A percentile compares a stretch with the other conserved stretches of the same genome.
Conservation (phyloP, 495 filamentous ascomycete species). For the Penicillium simplicissimum region DNA sequence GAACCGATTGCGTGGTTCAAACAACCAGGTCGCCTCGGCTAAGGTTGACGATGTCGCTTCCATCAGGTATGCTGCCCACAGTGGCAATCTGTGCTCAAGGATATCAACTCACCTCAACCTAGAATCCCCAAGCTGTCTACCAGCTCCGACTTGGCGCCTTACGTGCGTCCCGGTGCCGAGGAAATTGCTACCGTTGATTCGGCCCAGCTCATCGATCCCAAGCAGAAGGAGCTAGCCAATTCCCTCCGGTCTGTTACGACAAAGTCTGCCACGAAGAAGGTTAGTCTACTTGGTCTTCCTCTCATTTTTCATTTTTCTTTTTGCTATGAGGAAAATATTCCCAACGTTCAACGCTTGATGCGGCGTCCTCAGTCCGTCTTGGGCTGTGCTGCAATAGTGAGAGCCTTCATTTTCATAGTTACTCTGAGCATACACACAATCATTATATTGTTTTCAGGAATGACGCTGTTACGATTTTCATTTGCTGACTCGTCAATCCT, state of each 20-base stretch:
- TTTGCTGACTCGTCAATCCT: slow-evolving; percentile 30
- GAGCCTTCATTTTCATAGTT: slow-evolving; percentile 91
- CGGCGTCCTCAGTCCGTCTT: slow-evolving; percentile 70
- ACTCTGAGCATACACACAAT: slow-evolving; percentile 73
- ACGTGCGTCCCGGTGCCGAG: slow-evolving; percentile 47
- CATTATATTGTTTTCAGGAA: slow-evolving; percentile 7
- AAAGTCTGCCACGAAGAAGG: slow-evolving; percentile 39
- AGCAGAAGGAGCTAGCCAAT: slow-evolving; percentile 46
- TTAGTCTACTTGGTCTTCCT: slow-evolving; percentile 33
- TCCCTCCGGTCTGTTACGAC: slow-evolving; percentile 43
- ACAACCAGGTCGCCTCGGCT: slow-evolving; percentile 11
- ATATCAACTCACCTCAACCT: not conserved
- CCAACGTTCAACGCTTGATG: slow-evolving; percentile 61
- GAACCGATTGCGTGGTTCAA: slow-evolving; percentile 47
- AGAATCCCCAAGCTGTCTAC: slow-evolving; percentile 48
- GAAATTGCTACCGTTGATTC: slow-evolving; percentile 50
- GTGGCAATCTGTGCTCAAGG: not conserved
- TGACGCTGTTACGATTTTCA: slow-evolving; percentile 9
- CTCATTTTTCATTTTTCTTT: not conserved
- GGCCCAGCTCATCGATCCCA: slow-evolving; percentile 41
- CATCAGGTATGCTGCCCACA: slow-evolving; percentile 22
- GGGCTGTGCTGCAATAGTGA: slow-evolving; percentile 73
- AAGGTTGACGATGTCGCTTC: slow-evolving; percentile 16
- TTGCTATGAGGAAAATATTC: slow-evolving; percentile 72
- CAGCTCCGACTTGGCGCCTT: slow-evolving; percentile 43